phyloP scores from a whole-genome alignment of 2,329 filamentous ascomycete genomes.

The Hypoxylon sp. region DNA sequence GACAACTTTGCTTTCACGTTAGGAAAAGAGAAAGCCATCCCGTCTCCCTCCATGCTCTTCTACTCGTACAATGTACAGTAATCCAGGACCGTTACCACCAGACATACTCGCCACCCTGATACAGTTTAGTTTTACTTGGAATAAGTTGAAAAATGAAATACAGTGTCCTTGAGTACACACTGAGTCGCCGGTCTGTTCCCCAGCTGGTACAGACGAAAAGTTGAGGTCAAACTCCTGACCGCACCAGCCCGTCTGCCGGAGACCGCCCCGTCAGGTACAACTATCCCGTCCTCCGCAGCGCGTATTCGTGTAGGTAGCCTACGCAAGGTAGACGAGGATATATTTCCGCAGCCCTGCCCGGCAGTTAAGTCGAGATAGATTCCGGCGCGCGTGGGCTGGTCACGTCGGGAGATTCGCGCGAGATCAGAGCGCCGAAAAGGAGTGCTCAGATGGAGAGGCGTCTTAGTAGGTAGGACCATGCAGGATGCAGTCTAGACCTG shows the following conservation, averaged over 20 bases:
- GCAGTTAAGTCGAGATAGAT: too few species aligned
- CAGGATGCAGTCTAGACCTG: slow-evolving; percentile 61
- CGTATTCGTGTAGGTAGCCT: too few species aligned
- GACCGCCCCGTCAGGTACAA: too few species aligned
- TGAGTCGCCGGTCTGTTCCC: not conserved
- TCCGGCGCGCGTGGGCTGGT: too few species aligned
- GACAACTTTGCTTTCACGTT: not conserved
- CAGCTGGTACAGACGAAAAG: not conserved
- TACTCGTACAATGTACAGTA: slow-evolving; percentile 3
- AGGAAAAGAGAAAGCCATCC: not conserved
- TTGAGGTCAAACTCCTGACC: not conserved
- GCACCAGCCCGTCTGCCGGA: too few species aligned
- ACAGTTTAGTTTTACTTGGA: not conserved
- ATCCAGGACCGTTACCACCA: not conserved
- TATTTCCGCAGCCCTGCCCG: too few species aligned
- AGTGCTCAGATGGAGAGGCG: too few species aligned
- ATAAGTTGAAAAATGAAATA: not conserved
- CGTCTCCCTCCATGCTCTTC: not conserved
- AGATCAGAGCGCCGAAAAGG: too few species aligned
- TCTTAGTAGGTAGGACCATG: not conserved
- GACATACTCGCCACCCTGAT: not conserved
- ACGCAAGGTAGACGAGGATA: too few species aligned
- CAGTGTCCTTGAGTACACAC: not conserved
- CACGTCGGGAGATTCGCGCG: too few species aligned
- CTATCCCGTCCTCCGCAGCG: too few species aligned